Evolutionary conservation across 805 yeast genomes (phyloP), one percentile per base, ranked within the genome.

Genomic region (Saturnispora silvae): DNA sequence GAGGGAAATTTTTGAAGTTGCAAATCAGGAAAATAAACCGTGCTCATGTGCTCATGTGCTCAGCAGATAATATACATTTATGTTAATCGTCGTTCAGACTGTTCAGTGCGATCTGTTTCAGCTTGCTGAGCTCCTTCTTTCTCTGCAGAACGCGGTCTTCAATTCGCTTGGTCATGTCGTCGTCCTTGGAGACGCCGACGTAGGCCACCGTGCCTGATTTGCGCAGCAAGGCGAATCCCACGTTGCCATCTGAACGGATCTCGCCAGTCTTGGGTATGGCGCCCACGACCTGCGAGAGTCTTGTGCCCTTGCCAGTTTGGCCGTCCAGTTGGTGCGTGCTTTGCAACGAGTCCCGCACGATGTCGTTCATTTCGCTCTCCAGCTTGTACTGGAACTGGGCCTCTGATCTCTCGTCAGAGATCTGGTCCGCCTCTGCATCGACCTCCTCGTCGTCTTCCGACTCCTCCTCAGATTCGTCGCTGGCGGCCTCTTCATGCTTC

Each of bases 291-390:
- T n/a, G n/a, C n/a, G n/a, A n/a, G n/a, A n/a, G n/a, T n/a, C n/a
- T n/a, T n/a, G n/a, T n/a, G n/a, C n/a, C n/a, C n/a, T n/a, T n/a
- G n/a, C n/a, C n/a, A n/a, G n/a, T n/a, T n/a, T n/a, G n/a, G n/a
- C n/a, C n/a, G n/a, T n/a, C n/a, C n/a, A n/a, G 24, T 10, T 33
- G 23, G 13, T 37, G 18, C 4, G 36, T 77, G n/a, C 58, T 48
- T 49, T 30, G 27, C 3, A 39, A 18, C 24, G 38, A 31, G 24
- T 33, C 43, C 9, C 29, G 25, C 18, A 40, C 20, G 17, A 79
- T 54, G 35, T 55, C 60, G 40, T 68, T 69, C 42, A 74, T 71
- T 46, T 78, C 81, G 35, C 57, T 64, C 27, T 77, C 84, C 34
- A 81, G 44, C 9, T 48, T 53, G 7, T 46, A 49, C 5, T 48